Evolutionary conservation across 345 rosid species (phyloP).

Genomic region (Draba incana): DNA sequence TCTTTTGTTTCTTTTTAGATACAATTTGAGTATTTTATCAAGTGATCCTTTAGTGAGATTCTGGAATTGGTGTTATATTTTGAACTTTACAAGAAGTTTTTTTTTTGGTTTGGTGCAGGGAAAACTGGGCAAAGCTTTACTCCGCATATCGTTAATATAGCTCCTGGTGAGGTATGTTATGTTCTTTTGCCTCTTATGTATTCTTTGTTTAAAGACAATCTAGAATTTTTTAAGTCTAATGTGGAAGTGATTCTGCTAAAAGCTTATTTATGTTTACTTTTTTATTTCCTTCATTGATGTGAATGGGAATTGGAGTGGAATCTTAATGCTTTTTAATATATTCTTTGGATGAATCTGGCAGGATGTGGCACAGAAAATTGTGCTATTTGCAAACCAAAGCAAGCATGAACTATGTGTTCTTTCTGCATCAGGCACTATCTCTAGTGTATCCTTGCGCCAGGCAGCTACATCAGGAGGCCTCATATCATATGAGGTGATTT

Average conservation of each 20-base stretch:
- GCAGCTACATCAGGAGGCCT: constrained; percentile 75
- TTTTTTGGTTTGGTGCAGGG: constrained; percentile 48
- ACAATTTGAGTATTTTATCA: constrained; percentile 2
- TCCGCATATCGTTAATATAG: constrained; percentile 73
- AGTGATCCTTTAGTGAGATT: background rate
- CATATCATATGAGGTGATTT: constrained; percentile 73
- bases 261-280: constrained; percentile 3
- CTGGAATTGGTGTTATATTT: constrained; percentile 4
- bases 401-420: constrained; percentile 82
- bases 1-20: constrained; percentile 3
- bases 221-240: background rate
- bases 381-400: constrained; percentile 76
- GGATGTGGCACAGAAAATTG: constrained; percentile 83
- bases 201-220: background rate
- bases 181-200: constrained; percentile 5
- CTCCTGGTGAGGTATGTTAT: constrained; percentile 80
- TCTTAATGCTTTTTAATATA: background rate
- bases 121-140: constrained; percentile 77
- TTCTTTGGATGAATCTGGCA: constrained; percentile 43
- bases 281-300: background rate
- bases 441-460: constrained; percentile 80
- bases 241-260: constrained; percentile 2
- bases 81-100: constrained; percentile 5
- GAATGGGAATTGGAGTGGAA: background rate
- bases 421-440: constrained; percentile 86